Evolutionary conservation across 306 rosid species (phyloP).

Genomic region (Dalbergia oliveri): DNA sequence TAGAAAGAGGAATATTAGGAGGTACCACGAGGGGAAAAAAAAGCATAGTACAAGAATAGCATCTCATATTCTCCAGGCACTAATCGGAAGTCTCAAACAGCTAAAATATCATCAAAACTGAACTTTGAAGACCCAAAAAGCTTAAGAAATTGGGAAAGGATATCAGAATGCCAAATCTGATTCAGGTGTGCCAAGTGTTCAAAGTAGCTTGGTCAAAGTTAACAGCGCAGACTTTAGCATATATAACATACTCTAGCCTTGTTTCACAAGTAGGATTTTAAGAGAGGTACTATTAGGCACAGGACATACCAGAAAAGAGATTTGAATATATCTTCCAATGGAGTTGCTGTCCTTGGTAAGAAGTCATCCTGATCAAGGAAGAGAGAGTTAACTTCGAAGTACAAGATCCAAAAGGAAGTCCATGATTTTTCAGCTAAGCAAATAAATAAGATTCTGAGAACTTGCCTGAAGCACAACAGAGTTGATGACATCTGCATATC

Average conservation of each 20-base stretch:
- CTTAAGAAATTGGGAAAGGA: not conserved
- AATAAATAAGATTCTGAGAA: slow-evolving; percentile 31
- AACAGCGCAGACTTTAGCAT: not conserved
- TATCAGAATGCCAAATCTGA: not conserved
- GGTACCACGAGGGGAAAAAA: not conserved
- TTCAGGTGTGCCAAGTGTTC: not conserved
- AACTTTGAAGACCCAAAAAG: not conserved
- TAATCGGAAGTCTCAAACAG: too few species aligned
- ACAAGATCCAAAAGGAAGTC: slow-evolving; percentile 26
- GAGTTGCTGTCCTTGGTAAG: slow-evolving; percentile 98
- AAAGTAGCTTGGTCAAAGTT: not conserved
- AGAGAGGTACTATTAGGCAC: slow-evolving; percentile 22
- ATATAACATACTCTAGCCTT: slow-evolving; percentile 22
- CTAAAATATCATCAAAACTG: not conserved
- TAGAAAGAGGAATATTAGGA: too few species aligned
- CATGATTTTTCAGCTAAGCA: slow-evolving; percentile 16
- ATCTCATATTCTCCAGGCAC: slow-evolving; percentile 22
- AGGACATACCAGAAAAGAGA: slow-evolving; percentile 86
- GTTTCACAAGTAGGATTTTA: slow-evolving; percentile 14
- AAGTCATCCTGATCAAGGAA: slow-evolving; percentile 86
- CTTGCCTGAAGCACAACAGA: slow-evolving; percentile 96
- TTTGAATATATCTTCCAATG: slow-evolving; percentile 97
- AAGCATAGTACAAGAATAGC: not conserved
- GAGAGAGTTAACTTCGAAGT: slow-evolving; percentile 44
- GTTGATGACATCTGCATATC: slow-evolving; percentile 94